Evolutionary conservation across 1,139 yeast species (phyloP), one percentile per base, ranked within the genome.

Genomic region (Nakaseomyces bracarensis): DNA sequence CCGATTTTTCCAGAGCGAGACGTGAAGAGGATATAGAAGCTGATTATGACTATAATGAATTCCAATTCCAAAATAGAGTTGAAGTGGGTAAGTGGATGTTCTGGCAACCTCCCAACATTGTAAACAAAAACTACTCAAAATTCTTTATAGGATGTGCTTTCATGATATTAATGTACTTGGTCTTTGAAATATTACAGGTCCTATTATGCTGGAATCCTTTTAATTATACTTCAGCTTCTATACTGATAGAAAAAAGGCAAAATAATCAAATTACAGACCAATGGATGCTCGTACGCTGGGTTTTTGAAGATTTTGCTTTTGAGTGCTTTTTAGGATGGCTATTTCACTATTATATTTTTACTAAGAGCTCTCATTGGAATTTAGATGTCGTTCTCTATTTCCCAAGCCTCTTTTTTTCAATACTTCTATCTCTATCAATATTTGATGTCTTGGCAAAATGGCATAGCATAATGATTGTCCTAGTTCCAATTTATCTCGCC

Each of bases 401-500:
- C 39, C 84, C 86, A 36, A 69, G 83, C 1, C 63, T 75, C 35
- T 73, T 75, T 53, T 76, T 80, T 57, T 83, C 80, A 2, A 61
- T 77, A 25, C 62, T 80, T 46, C 64, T 35, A 4, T 22, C 25
- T 13, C 1, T 33, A 10, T 20, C 36, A 3, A 21, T 33, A 1
- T 20, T 33, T 14, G 26, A 33, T 33, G 21, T 21, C 13, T 21
- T 33, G 7, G 4, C 26, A 8, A 33, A 33, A 13, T 33, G 26
- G 25, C 3, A 21, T 14, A 20, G 26, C 4, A 13, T 33, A 3
- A 4, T 20, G 26, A 13, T 33, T 3, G 2, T 20, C 4, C 11
- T 33, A 7, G 25, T 33, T 11, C 36, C 36, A 8, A 33, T 33
- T 11, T 33, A 20, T 21, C 4, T 33, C 14, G 36, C 36, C 21